Percentiles rank a stretch among this genome's conserved stretches.
phyloP scores from a whole-genome alignment of 2,329 filamentous ascomycete species.

The Helotiales sp. region DNA sequence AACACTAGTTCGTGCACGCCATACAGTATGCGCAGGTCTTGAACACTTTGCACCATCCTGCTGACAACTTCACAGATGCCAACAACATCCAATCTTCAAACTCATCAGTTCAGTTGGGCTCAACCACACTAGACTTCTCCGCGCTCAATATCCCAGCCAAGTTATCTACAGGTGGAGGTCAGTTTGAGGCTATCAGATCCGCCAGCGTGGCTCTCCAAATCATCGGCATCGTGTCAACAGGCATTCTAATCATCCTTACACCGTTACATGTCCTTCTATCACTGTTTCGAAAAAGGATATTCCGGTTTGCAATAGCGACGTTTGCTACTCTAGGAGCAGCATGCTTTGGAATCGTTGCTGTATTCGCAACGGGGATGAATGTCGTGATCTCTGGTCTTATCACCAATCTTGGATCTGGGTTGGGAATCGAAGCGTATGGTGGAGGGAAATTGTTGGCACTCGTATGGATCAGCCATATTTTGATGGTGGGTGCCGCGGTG shows the following conservation, averaged over 20 bases:
- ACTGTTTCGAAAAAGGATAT: slow-evolving; percentile 1
- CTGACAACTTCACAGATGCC: slow-evolving; percentile 4
- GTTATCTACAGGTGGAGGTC: neutral
- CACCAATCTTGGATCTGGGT: slow-evolving; percentile 9
- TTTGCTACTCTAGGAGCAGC: slow-evolving; percentile 1
- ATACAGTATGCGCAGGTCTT: slow-evolving; percentile 13
- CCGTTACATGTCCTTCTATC: slow-evolving; percentile 13
- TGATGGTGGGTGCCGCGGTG: slow-evolving; percentile 7
- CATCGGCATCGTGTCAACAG: slow-evolving; percentile 12
- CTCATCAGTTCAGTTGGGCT: slow-evolving; percentile 19
- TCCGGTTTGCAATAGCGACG: neutral
- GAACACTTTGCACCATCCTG: neutral
- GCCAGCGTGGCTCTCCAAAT: slow-evolving; percentile 17
- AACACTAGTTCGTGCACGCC: slow-evolving; percentile 5
- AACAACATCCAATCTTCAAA: slow-evolving; percentile 6
- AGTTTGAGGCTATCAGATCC: slow-evolving; percentile 4
- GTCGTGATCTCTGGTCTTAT: neutral
- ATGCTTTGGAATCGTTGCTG: neutral
- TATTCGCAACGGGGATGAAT: slow-evolving; percentile 2
- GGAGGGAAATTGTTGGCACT: slow-evolving; percentile 7
- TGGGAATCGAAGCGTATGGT: slow-evolving; percentile 12
- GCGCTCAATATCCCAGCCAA: slow-evolving; percentile 21
- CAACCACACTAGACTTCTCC: slow-evolving; percentile 20
- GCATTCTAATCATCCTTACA: slow-evolving; percentile 17
- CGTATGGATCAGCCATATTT: slow-evolving; percentile 12